These are phyloP conservation scores for Yamadazyma scolyti DNA, from an alignment of 805 yeast species.

Conservation along the genomic window DNA sequence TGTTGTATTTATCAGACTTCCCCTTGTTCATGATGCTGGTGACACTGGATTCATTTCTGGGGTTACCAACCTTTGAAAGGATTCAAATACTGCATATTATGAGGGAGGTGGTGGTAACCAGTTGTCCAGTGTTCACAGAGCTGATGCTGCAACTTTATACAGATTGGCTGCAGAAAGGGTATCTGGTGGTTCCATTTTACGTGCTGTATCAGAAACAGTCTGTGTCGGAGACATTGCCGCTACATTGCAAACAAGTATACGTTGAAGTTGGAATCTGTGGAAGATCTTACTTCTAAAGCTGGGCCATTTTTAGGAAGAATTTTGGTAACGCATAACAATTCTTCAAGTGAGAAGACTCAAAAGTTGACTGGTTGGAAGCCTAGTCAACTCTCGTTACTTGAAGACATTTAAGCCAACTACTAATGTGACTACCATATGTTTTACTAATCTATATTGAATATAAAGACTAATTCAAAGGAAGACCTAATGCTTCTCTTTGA, in stretches of 20 bases:
- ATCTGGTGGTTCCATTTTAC: constrained; percentile 1
- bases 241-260: constrained; percentile 1
- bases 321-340: constrained; percentile 1
- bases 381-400: constrained; percentile 1
- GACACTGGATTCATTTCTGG: constrained; percentile 22
- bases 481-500: constrained; percentile 50
- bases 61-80: constrained; percentile 23
- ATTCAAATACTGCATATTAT: constrained; percentile 26
- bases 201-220: constrained; percentile 1
- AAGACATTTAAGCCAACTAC: constrained; percentile 4
- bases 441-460: too few relatives aligned
- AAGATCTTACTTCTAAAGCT: constrained; percentile 4
- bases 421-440: too few relatives aligned
- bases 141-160: constrained; percentile 29
- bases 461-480: constrained; percentile 11
- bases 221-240: constrained; percentile 1
- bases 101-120: constrained; percentile 23
- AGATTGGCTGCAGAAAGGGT: constrained; percentile 3
- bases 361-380: constrained; percentile 3
- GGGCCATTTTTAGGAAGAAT: constrained; percentile 2
- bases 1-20: constrained; percentile 21
- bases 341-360: constrained; percentile 4
- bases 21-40: constrained; percentile 29
- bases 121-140: constrained; percentile 28
- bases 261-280: constrained; percentile 8